Evolutionary conservation across 2,329 filamentous ascomycete species (phyloP), one percentile per base, ranked within the genome.

Genomic region (Ploettnerulaceae sp.): DNA sequence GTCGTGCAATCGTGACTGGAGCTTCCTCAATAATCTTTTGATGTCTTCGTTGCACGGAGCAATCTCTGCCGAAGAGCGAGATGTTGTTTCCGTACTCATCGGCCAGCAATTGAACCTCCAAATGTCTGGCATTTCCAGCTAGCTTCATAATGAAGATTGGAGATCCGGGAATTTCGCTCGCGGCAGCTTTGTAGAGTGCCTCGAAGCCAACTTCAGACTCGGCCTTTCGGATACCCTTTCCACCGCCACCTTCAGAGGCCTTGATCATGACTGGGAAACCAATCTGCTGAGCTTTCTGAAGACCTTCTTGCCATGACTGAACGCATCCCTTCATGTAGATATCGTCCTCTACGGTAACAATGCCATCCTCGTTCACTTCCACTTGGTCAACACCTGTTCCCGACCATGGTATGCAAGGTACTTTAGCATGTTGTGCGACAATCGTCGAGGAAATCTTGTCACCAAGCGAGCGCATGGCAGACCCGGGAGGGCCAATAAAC

Each of bases 111-210:
- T 98, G 93, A 48, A 98, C 94, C 71, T 98, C 93, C 71, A 98
- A 75, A 77, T 98, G 93, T 59, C 93, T 79, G 31, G 93, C 93
- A 66, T 95, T 95, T 59, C 91, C 93, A 39, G 93, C 93, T 54
- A 98, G 76, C 81, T 98, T 96, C 93, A 98, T 98, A 73, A 98
- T 95, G 78, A 98, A 98, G 70, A 98, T 98, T 58, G 94, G 93
- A 22, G 93, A 98, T 37, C 94, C 94, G 8, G 93, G 94, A 58
- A 98, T 97, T 69, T 98, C 94, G 68, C 85, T 95, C 4, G 93
- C 90, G 17, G 94, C 93, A 35, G 91, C 93, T 69, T 94, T 93
- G 77, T 97, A 98, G 35, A 97, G 75, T 58, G 77, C 75, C 64
- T 85, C 77, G 62, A 98, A 98, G 54, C 86, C 82, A 32, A 91